Evolutionary conservation across 2,329 filamentous ascomycete genomes (phyloP), one percentile per base, ranked within the genome.

Genomic region (Fusarium verticillioides): DNA sequence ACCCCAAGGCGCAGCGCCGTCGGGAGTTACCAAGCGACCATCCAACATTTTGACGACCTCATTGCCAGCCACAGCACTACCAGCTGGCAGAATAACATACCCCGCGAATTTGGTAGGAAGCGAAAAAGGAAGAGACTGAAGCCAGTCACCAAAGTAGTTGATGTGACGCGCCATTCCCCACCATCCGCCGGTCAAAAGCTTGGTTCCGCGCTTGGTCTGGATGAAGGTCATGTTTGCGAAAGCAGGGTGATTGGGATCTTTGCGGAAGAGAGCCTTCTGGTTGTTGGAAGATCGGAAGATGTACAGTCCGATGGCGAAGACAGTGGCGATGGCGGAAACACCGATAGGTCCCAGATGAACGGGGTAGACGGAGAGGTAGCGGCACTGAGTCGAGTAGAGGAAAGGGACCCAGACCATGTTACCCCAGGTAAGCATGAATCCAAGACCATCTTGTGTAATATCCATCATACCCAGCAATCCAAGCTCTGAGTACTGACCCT

Each of bases 81-180:
- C 87, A 2, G 85, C 84, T 1, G 88, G 85, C 7, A 91, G 84
- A 50, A 97, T 90, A 4, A 90, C 83, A 78, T 95, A 97, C 4
- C 95, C 95, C 0, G 94, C 92, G 68, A 96, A 82, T 0, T 93
- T 93, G 0, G 95, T 97, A 0, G 95, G 95, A 42, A 97, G 85
- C 69, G 91, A 94, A 81, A 96, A 97, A 0, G 94, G 90, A 90
- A 94, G 96, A 16, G 92, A 90, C 89, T 97, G 94, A 72, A 96
- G 85, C 95, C 95, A 97, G 83, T 97, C 95, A 43, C 95, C 95
- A 8, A 97, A 85, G 83, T 97, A 97, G 84, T 97, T 98, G 86
- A 97, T 95, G 82, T 98, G 95, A 36, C 95, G 90, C 1, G 94
- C 93, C 30, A 89, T 87, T 39, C 95, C 95, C 95, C 95, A 97